Conservation (phyloP, 441 rosid species). For the Croton laevigatus region DNA sequence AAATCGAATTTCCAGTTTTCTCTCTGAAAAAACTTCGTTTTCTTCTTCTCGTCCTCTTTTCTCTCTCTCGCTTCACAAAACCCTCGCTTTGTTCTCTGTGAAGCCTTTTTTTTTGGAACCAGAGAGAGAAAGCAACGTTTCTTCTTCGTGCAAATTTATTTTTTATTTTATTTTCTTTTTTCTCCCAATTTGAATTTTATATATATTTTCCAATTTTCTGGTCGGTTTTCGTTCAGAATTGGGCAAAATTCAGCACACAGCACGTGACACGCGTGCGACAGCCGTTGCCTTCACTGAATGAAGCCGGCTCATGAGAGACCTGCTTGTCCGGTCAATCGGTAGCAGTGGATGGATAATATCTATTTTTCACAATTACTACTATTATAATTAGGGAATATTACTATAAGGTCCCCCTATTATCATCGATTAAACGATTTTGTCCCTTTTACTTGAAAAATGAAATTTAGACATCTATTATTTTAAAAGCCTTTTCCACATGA, state of each 20-base stretch:
- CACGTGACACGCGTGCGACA: constrained; percentile 35
- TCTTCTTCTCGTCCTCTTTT: constrained; percentile 19
- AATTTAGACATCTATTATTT: too few relatives aligned
- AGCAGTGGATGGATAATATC: neutral
- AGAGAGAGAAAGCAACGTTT: constrained; percentile 28
- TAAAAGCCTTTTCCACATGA: too few relatives aligned
- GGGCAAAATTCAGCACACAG: neutral
- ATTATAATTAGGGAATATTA: too few relatives aligned
- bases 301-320: constrained; percentile 18
- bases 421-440: too few relatives aligned
- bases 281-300: neutral
- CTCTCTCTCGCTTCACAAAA: constrained; percentile 31
- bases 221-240: constrained; percentile 26
- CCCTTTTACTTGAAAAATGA: too few relatives aligned
- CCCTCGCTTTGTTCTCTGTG: constrained; percentile 30
- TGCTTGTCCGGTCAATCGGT: constrained; percentile 23
- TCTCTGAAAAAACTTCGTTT: constrained; percentile 17
- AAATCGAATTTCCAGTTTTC: neutral
- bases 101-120: constrained; percentile 28
- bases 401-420: too few relatives aligned
- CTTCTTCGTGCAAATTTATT: constrained; percentile 21
- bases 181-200: constrained; percentile 5
- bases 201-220: constrained; percentile 23
- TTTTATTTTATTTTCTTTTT: neutral
- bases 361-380: too few relatives aligned